Percentiles rank a stretch among this genome's conserved stretches.
These are phyloP conservation scores for Lentithecium fluviatile DNA, from an alignment of 495 filamentous ascomycete genomes.

Conservation along the genomic window DNA sequence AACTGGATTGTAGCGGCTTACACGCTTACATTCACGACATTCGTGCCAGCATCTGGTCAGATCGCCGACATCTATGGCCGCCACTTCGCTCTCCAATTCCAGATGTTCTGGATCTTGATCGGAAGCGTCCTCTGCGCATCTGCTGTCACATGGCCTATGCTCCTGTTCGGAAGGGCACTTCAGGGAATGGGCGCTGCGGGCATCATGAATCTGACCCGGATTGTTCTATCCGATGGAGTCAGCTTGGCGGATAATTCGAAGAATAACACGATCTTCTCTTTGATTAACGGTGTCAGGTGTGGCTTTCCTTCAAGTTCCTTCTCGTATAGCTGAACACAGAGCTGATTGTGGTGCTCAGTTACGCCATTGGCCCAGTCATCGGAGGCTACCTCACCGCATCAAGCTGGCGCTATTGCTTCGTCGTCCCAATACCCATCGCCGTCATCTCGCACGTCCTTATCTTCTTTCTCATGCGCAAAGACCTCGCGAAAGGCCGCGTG, in stretches of 20 bases:
- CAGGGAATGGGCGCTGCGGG: slow-evolving; percentile 58
- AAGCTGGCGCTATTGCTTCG: slow-evolving; percentile 62
- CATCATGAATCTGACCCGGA: slow-evolving; percentile 53
- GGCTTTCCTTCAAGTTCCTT: slow-evolving; percentile 3
- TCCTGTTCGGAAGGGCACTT: slow-evolving; percentile 58
- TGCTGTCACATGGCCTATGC: slow-evolving; percentile 55
- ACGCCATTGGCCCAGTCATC: slow-evolving; percentile 54
- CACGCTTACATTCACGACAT: slow-evolving; percentile 60
- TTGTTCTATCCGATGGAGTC: slow-evolving; percentile 59
- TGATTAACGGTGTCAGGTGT: slow-evolving; percentile 53
- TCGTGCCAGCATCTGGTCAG: slow-evolving; percentile 62
- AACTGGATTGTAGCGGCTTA: slow-evolving; percentile 66
- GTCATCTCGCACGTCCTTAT: slow-evolving; percentile 44
- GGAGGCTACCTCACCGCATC: slow-evolving; percentile 49
- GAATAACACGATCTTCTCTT: slow-evolving; percentile 57
- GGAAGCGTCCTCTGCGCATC: slow-evolving; percentile 54
- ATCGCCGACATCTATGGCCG: slow-evolving; percentile 60
- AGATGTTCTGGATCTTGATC: slow-evolving; percentile 51
- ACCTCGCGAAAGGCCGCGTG: slow-evolving; percentile 39
- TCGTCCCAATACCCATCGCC: slow-evolving; percentile 54
- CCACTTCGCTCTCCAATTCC: slow-evolving; percentile 49
- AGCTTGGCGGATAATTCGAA: slow-evolving; percentile 56
- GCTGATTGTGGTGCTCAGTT: background rate
- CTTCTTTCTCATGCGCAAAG: slow-evolving; percentile 47
- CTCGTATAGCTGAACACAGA: background rate